Percentiles rank a stretch among this genome's conserved stretches.
These are phyloP conservation scores for Cytidiella melzeri DNA, from an alignment of 768 basidiomycete species.

Conservation along the genomic window DNA sequence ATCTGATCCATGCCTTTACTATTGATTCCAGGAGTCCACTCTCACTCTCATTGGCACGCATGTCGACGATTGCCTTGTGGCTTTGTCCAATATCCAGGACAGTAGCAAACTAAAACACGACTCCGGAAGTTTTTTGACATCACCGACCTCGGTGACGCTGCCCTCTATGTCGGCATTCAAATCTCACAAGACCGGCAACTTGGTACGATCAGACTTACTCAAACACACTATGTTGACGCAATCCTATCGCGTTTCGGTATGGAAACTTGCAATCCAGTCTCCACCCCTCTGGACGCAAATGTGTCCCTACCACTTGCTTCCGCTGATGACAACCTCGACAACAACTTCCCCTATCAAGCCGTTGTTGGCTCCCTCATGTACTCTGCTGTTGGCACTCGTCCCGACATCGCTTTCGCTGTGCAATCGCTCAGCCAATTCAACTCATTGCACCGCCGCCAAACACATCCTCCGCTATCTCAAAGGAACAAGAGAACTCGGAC, in stretches of 20 bases:
- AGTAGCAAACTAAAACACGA: conserved; percentile 1
- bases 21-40: background rate
- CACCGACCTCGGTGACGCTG: no score
- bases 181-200: conserved; percentile 19
- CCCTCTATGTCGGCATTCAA: no score
- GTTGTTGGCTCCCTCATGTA: no score
- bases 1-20: conserved; percentile 24
- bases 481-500: conserved; percentile 13
- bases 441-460: no score
- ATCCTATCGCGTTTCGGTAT: conserved; percentile 23
- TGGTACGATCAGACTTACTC: conserved; percentile 19
- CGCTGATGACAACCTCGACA: no score
- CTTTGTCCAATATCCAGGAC: background rate
- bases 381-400: no score
- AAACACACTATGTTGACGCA: conserved; percentile 17
- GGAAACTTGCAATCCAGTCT: conserved; percentile 24
- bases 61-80: no score
- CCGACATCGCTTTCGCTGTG: no score
- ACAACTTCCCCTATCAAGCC: background rate
- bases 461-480: no score
- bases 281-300: no score
- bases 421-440: no score
- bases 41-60: conserved; percentile 18
- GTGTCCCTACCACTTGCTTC: background rate
- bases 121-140: no score